These are phyloP conservation scores for Aquilaria agallochum DNA, from an alignment of 441 rosid genomes.

Conservation along the genomic window DNA sequence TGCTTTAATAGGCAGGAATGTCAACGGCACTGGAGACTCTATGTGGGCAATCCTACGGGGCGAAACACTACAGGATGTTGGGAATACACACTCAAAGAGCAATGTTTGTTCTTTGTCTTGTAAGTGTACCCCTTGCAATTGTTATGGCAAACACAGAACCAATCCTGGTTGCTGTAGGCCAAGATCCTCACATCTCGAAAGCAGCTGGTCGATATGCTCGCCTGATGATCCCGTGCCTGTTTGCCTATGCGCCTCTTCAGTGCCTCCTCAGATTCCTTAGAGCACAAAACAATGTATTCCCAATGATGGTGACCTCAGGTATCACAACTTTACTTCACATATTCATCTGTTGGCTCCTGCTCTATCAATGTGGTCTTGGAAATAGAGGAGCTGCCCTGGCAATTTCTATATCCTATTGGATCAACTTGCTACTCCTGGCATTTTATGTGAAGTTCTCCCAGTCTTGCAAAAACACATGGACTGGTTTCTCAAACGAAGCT, in stretches of 20 bases:
- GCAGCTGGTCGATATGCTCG: constrained; percentile 44
- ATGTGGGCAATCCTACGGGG: constrained; percentile 54
- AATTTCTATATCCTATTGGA: constrained; percentile 46
- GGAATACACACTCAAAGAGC: constrained; percentile 57
- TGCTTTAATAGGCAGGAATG: constrained; percentile 35
- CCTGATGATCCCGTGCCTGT: constrained; percentile 56
- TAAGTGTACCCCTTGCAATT: constrained; percentile 39
- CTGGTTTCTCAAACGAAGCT: constrained; percentile 53
- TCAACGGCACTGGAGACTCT: constrained; percentile 48
- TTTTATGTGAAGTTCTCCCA: constrained; percentile 51
- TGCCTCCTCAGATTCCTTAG: constrained; percentile 54
- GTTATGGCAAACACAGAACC: constrained; percentile 45
- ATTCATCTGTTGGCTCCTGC: constrained; percentile 46
- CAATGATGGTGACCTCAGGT: constrained; percentile 52
- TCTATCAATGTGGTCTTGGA: constrained; percentile 40
- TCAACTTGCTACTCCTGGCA: constrained; percentile 42
- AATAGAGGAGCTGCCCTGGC: constrained; percentile 60
- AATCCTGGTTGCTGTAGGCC: constrained; percentile 27
- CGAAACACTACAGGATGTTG: constrained; percentile 37
- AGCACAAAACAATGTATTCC: constrained; percentile 49
- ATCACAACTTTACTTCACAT: constrained; percentile 35
- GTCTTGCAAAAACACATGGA: constrained; percentile 47
- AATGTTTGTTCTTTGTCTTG: constrained; percentile 38
- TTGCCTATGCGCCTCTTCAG: constrained; percentile 55
- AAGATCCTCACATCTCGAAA: constrained; percentile 30